phyloP scores from a whole-genome alignment of 805 yeast genomes.

The Candida ortonii region DNA sequence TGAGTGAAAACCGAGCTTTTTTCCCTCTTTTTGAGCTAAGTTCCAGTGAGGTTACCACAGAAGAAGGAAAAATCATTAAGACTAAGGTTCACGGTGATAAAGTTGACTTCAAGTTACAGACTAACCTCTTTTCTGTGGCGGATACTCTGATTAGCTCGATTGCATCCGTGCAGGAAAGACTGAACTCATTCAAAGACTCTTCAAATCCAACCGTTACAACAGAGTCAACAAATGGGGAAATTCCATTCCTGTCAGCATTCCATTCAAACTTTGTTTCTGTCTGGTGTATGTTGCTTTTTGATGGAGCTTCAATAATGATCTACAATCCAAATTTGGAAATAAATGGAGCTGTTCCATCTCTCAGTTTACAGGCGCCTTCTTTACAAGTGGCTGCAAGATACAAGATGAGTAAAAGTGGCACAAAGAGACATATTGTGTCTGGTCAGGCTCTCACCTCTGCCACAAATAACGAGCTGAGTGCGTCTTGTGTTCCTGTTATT shows the following conservation, averaged over 20 bases:
- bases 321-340: conserved; percentile 43
- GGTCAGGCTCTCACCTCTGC: conserved; percentile 60
- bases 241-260: conserved; percentile 5
- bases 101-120: conserved; percentile 61
- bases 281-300: conserved; percentile 55
- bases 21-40: conserved; percentile 65
- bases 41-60: conserved; percentile 30
- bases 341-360: conserved; percentile 42
- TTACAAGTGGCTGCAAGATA: conserved; percentile 59
- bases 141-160: conserved; percentile 51
- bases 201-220: conserved; percentile 1
- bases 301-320: conserved; percentile 63
- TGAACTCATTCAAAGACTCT: conserved; percentile 8
- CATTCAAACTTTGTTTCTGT: conserved; percentile 32
- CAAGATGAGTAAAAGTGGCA: conserved; percentile 33
- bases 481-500: conserved; percentile 78
- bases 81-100: conserved; percentile 63
- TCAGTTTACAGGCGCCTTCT: conserved; percentile 74
- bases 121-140: conserved; percentile 52
- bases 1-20: conserved; percentile 57
- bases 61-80: conserved; percentile 37
- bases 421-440: conserved; percentile 43
- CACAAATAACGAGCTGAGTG: conserved; percentile 66
- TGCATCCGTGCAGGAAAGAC: conserved; percentile 30
- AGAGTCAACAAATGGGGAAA: conserved; percentile 6